A percentile compares a stretch with the other conserved stretches of the same genome.
These are phyloP conservation scores for Diaporthe sp. DNA, from an alignment of 2,329 filamentous ascomycete species.

Conservation along the genomic window DNA sequence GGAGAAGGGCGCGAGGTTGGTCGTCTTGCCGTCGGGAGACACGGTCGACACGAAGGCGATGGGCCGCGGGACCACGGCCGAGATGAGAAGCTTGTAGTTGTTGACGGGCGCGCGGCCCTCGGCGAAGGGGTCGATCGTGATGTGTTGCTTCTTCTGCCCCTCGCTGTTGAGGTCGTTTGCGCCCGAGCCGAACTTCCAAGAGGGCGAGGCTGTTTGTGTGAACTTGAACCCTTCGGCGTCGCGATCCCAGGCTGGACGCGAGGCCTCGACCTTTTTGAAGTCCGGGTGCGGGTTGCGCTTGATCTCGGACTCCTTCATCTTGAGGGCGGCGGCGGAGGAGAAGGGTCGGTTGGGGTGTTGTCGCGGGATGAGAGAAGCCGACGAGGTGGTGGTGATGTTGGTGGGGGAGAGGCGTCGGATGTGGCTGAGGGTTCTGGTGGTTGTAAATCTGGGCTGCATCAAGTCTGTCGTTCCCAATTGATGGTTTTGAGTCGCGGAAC, in stretches of 20 bases:
- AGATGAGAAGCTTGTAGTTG: conserved; percentile 96
- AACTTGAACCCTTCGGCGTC: conserved; percentile 59
- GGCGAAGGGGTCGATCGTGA: conserved; percentile 85
- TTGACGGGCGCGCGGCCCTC: conserved; percentile 73
- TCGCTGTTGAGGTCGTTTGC: conserved; percentile 64
- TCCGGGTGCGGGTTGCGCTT: conserved; percentile 79
- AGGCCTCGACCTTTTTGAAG: conserved; percentile 79
- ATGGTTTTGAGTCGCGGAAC: neutral
- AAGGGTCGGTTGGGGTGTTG: neutral
- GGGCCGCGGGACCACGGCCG: conserved; percentile 83
- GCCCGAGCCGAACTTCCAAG: conserved; percentile 76
- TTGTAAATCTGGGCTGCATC: conserved; percentile 5
- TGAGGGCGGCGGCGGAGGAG: conserved; percentile 43
- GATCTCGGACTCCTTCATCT: conserved; percentile 51
- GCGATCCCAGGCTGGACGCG: conserved; percentile 71
- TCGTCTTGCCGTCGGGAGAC: conserved; percentile 69
- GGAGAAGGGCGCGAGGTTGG: conserved; percentile 86
- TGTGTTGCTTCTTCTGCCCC: conserved; percentile 64
- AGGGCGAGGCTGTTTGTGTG: conserved; percentile 73
- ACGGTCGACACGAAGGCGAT: conserved; percentile 74
- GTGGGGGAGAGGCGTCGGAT: neutral
- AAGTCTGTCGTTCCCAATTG: neutral
- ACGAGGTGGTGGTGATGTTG: neutral
- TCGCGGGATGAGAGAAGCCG: neutral
- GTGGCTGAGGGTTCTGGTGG: neutral